phyloP scores from a whole-genome alignment of 192 early-diverging fungal species.

The Cetraspora pellucida region DNA sequence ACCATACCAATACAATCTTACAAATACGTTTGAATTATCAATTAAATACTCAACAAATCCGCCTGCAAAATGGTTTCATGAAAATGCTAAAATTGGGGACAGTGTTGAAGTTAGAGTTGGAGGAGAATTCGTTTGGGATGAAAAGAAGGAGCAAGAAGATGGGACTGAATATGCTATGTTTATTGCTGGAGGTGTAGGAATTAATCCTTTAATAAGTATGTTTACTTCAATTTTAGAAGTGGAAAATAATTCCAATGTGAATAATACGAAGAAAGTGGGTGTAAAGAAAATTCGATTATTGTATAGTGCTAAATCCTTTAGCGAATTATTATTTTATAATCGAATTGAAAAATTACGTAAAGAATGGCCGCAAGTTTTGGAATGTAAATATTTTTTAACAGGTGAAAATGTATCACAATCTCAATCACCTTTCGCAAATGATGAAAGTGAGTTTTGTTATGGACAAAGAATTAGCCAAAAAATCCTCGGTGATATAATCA shows the following conservation, averaged over 20 bases:
- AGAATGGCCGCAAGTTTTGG: constrained; percentile 2
- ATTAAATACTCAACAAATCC: constrained; percentile 35
- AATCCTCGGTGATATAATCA: not conserved
- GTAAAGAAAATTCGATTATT: constrained; percentile 19
- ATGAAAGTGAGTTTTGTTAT: constrained; percentile 12
- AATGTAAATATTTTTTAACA: constrained; percentile 25
- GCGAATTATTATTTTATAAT: constrained; percentile 33
- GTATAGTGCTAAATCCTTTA: constrained; percentile 27
- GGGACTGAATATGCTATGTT: constrained; percentile 3
- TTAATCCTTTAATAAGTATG: constrained; percentile 39
- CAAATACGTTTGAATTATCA: constrained; percentile 27
- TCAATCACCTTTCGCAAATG: not conserved
- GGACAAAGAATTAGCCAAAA: constrained; percentile 7
- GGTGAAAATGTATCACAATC: not conserved
- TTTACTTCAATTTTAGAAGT: not conserved
- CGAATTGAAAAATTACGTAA: constrained; percentile 22
- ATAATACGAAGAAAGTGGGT: not conserved
- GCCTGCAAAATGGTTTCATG: constrained; percentile 37
- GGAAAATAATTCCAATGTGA: not conserved
- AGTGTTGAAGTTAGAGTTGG: constrained; percentile 33
- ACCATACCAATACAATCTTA: not conserved
- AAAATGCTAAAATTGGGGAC: constrained; percentile 23
- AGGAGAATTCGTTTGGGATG: constrained; percentile 29
- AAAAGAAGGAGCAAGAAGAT: constrained; percentile 10
- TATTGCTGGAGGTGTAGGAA: constrained; percentile 38